These are phyloP conservation scores for Diaporthe humulicola DNA, from an alignment of 2,329 filamentous ascomycete genomes.

Conservation along the genomic window DNA sequence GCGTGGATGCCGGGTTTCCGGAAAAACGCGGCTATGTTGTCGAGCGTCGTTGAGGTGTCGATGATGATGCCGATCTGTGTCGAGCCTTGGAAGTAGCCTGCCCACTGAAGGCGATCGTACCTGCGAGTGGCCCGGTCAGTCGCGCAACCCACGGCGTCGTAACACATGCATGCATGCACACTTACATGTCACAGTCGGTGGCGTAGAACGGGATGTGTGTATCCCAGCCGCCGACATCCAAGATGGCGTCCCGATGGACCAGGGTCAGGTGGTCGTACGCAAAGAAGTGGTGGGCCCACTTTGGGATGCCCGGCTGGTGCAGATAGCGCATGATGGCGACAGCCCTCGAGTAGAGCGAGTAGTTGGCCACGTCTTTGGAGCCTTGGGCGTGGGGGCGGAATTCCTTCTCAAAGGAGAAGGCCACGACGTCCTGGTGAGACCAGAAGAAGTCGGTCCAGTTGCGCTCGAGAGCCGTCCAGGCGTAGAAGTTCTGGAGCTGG, in stretches of 20 bases:
- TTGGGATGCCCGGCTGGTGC: constrained; percentile 50
- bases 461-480: constrained; percentile 57
- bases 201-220: constrained; percentile 64
- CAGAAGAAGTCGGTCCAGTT: constrained; percentile 66
- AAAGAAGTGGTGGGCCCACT: constrained; percentile 64
- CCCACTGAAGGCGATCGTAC: constrained; percentile 57
- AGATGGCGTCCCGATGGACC: constrained; percentile 60
- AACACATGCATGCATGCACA: too few species aligned
- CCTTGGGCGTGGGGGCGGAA: constrained; percentile 48
- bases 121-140: constrained; percentile 8
- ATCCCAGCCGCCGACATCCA: constrained; percentile 63
- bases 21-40: constrained; percentile 58
- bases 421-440: constrained; percentile 66
- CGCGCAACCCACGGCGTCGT: not conserved
- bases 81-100: constrained; percentile 55
- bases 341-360: constrained; percentile 55
- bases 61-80: constrained; percentile 55
- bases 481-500: constrained; percentile 67
- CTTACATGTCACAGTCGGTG: constrained; percentile 61
- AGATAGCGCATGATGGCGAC: constrained; percentile 52
- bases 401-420: constrained; percentile 57
- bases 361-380: constrained; percentile 56
- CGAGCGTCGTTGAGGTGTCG: constrained; percentile 56
- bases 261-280: constrained; percentile 64
- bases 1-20: constrained; percentile 53